Evolutionary conservation across 148 eudicot genomes (phyloP), one percentile per base, ranked within the genome.

Genomic region (Cornus controversa): DNA sequence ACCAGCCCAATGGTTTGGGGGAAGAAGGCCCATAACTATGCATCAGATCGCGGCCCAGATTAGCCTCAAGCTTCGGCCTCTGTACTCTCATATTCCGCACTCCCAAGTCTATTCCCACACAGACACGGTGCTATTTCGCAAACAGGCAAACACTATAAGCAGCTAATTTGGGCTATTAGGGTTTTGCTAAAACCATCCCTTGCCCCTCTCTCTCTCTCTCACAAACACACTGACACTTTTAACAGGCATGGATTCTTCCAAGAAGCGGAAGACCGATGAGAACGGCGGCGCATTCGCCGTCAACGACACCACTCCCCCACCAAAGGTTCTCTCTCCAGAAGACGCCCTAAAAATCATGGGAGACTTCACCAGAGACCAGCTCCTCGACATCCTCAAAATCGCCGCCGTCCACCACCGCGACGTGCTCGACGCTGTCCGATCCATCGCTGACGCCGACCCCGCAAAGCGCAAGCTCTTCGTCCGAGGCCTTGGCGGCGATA

Each of bases 231-330:
- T 5, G 37, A 24, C 62, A 24, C 57, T 20, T 10, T 4, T 11
- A 4, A 3, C 20, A 18, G 57, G 2, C 27, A 87, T 87, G 93
- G 93, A 94, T 71, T 74, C 78, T 26, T 67, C 87, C 9, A 94
- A 94, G 89, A 94, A 93, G 29, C 96, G 97, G 72, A 95, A 93
- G 72, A 73, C 91, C 74, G 98, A 91, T 29, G 97, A 93, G 69
- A 93, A 90, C 78, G 98, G 97, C 67, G 65, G 72, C 36, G 73
- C 71, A 9, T 37, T 66, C 60, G 40, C 79, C 67, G 2, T 77
- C 40, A 40, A 74, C 25, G 67, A 63, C 22, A 62, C 40, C 42
- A 58, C 31, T 24, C 62, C 85, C 9, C 68, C 79, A 72, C 62
- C 75, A 28, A 64, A 13, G 75, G 77, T 37, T 67, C 86, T 92